These are phyloP conservation scores for Thelonectria discophora DNA, from an alignment of 2,329 filamentous ascomycete genomes.

Conservation along the genomic window DNA sequence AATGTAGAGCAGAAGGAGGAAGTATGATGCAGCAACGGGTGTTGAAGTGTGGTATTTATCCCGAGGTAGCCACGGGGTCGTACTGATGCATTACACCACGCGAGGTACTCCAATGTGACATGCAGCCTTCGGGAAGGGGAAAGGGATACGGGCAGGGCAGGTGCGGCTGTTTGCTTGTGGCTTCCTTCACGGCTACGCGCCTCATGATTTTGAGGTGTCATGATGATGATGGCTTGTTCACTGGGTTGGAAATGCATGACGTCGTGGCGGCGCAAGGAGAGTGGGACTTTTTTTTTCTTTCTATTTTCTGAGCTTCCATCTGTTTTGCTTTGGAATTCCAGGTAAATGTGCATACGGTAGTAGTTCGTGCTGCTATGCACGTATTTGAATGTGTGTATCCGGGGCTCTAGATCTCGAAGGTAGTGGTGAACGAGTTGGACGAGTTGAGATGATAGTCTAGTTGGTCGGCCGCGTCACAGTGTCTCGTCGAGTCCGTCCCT, in stretches of 20 bases:
- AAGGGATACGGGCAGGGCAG: not conserved
- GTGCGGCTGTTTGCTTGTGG: not conserved
- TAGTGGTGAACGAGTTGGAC: no score
- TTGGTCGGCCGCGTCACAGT: no score
- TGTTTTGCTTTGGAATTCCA: no score
- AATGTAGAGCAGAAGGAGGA: no score
- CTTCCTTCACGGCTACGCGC: not conserved
- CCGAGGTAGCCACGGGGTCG: constrained; percentile 8
- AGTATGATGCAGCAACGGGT: no score
- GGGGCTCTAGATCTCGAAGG: no score
- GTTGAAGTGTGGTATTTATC: constrained; percentile 19
- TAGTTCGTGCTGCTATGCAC: no score
- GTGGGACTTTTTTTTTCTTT: constrained; percentile 18
- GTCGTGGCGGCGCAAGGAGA: constrained; percentile 34
- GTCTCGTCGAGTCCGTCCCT: no score
- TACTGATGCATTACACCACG: constrained; percentile 8
- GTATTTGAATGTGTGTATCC: not conserved
- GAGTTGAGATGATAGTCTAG: no score
- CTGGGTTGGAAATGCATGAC: constrained; percentile 41
- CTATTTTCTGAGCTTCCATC: not conserved
- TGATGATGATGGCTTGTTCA: constrained; percentile 31
- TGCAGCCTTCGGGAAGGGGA: not conserved
- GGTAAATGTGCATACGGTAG: no score
- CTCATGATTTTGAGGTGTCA: constrained; percentile 5
- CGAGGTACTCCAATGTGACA: constrained; percentile 5